A percentile compares a stretch with the other conserved stretches of the same genome.
phyloP scores from a whole-genome alignment of 345 rosid genomes.

The Populus pruinosa region DNA sequence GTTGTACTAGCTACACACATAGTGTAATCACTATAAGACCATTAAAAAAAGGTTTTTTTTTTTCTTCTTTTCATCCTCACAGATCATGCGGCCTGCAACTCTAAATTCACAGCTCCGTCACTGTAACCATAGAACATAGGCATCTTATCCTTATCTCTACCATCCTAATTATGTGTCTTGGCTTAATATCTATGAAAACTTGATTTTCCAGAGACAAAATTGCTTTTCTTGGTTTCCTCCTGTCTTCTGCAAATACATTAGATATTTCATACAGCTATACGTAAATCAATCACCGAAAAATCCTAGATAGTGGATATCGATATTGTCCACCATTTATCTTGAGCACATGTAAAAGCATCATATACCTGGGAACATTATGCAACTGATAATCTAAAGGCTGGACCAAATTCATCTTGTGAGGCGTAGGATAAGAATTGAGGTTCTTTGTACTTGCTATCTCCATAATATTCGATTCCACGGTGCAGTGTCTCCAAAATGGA shows the following conservation, averaged over 20 bases:
- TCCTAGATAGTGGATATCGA: background rate
- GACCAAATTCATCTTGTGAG: background rate
- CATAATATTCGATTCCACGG: background rate
- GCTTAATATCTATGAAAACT: background rate
- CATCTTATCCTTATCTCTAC: background rate
- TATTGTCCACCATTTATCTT: background rate
- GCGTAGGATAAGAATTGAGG: background rate
- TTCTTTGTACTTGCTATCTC: background rate
- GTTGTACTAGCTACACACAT: background rate
- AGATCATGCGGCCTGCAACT: background rate
- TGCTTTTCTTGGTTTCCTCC: background rate
- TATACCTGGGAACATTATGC: background rate
- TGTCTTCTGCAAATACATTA: background rate
- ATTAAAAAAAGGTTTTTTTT: background rate
- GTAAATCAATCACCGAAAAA: background rate
- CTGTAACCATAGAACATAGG: background rate
- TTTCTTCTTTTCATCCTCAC: background rate
- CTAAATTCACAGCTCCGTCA: background rate
- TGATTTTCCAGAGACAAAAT: background rate
- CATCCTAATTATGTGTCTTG: background rate
- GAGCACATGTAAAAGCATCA: background rate
- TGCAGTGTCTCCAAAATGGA: background rate
- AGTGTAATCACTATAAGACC: background rate
- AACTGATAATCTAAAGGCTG: background rate
- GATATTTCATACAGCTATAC: background rate